Conservation (phyloP, 306 rosid genomes). For the Myrica gale region DNA sequence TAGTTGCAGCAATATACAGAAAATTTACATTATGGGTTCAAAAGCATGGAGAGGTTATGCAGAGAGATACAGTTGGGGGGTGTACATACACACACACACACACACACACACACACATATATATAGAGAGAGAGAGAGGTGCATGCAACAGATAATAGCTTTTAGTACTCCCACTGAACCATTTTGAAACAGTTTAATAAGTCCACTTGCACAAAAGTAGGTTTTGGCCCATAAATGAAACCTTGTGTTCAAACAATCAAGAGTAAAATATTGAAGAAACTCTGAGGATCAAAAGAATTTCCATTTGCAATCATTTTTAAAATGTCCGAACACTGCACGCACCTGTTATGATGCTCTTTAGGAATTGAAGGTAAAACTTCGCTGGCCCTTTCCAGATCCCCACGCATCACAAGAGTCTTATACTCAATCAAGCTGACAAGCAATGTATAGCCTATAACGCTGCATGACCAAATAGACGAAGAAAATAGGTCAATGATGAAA, state of each 20-base stretch:
- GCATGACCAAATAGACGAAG: conserved; percentile 29
- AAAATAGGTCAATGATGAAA: conserved; percentile 14
- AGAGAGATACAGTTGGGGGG: neutral
- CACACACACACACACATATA: neutral
- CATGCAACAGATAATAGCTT: neutral
- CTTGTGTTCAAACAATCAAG: neutral
- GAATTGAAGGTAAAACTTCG: conserved; percentile 91
- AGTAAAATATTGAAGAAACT: neutral
- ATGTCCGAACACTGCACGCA: conserved; percentile 27
- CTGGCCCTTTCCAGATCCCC: conserved; percentile 93
- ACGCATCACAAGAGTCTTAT: conserved; percentile 99
- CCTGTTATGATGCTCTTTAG: conserved; percentile 96
- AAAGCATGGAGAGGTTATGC: neutral
- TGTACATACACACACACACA: neutral
- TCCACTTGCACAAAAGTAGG: neutral
- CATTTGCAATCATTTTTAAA: conserved; percentile 12
- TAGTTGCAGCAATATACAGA: neutral
- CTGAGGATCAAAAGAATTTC: conserved; percentile 14
- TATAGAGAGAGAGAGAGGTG: neutral
- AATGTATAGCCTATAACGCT: conserved; percentile 93
- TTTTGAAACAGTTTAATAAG: neutral
- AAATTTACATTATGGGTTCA: neutral
- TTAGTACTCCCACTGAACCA: neutral
- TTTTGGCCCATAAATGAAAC: neutral
- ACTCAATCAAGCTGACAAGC: conserved; percentile 93